A percentile compares a stretch with the other conserved stretches of the same genome.
Evolutionary conservation across 1,139 yeast genomes (phyloP).

Genomic region (Taphrina flavorubra): DNA sequence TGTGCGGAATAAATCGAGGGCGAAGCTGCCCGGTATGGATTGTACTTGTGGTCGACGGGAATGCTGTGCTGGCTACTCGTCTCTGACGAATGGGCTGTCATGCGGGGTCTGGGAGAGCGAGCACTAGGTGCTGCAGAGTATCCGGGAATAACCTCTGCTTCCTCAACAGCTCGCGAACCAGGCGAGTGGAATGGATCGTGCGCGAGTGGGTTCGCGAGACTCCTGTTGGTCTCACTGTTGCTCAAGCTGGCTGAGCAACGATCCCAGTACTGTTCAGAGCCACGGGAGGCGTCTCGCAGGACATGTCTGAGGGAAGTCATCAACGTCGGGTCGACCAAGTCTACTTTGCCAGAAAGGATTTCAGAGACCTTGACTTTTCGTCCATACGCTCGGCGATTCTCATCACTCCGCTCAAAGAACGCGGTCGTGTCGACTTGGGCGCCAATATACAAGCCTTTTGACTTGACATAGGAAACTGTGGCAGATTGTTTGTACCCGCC

Average conservation of each 20-base stretch:
- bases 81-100: neutral
- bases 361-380: conserved; percentile 19
- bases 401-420: conserved; percentile 32
- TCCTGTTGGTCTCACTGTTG: neutral
- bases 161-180: neutral
- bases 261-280: conserved; percentile 12
- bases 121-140: neutral
- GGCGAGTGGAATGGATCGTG: neutral
- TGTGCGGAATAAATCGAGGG: conserved; percentile 9
- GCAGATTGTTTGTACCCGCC: conserved; percentile 16
- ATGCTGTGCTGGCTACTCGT: neutral
- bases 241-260: neutral
- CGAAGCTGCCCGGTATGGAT: neutral
- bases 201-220: no score
- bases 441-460: conserved; percentile 36
- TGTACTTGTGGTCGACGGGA: conserved; percentile 7
- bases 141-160: neutral
- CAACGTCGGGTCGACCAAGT: conserved; percentile 1
- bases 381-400: conserved; percentile 32
- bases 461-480: conserved; percentile 25
- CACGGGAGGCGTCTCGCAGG: conserved; percentile 1
- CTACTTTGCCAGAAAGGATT: conserved; percentile 23
- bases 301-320: conserved; percentile 3
- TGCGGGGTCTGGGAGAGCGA: neutral
- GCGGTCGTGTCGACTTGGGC: conserved; percentile 36